phyloP scores from a whole-genome alignment of 2,329 filamentous ascomycete genomes.

The Cercospora sp. region DNA sequence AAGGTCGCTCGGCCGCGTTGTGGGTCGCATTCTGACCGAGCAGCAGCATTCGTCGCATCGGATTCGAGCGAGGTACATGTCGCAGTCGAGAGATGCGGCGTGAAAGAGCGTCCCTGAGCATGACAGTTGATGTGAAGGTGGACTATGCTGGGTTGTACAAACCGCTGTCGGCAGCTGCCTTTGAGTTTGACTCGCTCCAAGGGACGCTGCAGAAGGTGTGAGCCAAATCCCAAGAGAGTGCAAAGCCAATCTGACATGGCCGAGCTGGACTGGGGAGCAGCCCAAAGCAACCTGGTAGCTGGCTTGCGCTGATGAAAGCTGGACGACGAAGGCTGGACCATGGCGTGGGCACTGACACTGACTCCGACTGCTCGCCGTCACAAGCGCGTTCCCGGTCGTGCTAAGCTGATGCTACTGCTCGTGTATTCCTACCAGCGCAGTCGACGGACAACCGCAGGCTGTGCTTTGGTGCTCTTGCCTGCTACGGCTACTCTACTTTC shows the following conservation, averaged over 20 bases:
- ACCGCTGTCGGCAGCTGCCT: conserved; percentile 29
- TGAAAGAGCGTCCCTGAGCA: not conserved
- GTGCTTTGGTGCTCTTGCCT: conserved; percentile 19
- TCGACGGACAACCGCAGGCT: not conserved
- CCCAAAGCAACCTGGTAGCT: conserved; percentile 21
- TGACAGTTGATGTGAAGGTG: not conserved
- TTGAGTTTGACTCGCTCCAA: conserved; percentile 26
- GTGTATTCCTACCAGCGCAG: conserved; percentile 21
- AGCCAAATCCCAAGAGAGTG: conserved; percentile 25
- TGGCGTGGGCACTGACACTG: conserved; percentile 16
- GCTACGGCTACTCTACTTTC: conserved; percentile 15
- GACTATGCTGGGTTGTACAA: conserved; percentile 5
- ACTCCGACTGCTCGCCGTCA: not conserved
- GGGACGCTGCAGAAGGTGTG: conserved; percentile 21
- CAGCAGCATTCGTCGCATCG: conserved; percentile 7
- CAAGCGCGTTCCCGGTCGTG: conserved; percentile 17
- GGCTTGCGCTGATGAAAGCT: conserved; percentile 20
- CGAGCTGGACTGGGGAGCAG: conserved; percentile 20
- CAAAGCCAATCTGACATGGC: conserved; percentile 29
- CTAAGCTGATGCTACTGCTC: conserved; percentile 17
- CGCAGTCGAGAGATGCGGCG: not conserved
- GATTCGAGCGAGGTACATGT: not conserved
- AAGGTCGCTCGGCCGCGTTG: conserved; percentile 10
- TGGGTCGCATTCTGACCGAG: conserved; percentile 16
- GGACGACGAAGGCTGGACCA: conserved; percentile 17